Conservation (phyloP, 148 eudicot genomes). For the Rhododendron griersonianum region DNA sequence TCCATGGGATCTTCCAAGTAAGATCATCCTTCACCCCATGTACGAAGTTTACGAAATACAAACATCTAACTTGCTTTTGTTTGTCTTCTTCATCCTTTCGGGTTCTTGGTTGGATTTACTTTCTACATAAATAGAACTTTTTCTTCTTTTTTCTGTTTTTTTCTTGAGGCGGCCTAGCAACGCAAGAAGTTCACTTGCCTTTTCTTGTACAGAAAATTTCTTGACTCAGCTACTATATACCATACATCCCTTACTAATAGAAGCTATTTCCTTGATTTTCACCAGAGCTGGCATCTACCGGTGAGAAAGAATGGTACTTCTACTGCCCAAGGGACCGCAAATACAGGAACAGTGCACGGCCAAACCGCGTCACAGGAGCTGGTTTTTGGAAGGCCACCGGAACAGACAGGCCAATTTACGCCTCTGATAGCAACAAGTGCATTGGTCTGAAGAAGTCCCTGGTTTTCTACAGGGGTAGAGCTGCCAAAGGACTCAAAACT, state of each 20-base stretch:
- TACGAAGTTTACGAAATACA: neutral
- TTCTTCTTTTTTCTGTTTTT: neutral
- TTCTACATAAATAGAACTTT: neutral
- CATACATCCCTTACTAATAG: neutral
- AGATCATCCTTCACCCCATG: conserved; percentile 6
- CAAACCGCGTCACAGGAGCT: conserved; percentile 81
- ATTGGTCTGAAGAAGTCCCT: conserved; percentile 90
- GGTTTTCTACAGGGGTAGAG: conserved; percentile 88
- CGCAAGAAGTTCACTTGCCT: neutral
- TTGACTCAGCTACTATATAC: neutral
- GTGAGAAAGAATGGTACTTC: conserved; percentile 94
- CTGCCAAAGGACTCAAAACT: conserved; percentile 82
- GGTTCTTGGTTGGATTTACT: neutral
- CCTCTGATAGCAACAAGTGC: conserved; percentile 61
- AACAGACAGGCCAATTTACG: conserved; percentile 75
- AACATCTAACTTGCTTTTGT: neutral
- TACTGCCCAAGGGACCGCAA: conserved; percentile 85
- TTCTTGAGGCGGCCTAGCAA: neutral
- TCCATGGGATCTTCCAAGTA: conserved; percentile 87
- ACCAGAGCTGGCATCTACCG: conserved; percentile 62
- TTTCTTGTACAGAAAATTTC: neutral
- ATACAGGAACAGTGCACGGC: conserved; percentile 76
- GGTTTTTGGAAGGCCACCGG: conserved; percentile 99
- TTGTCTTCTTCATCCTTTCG: neutral
- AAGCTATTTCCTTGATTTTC: neutral